Evolutionary conservation across 2,329 filamentous ascomycete species (phyloP), one percentile per base, ranked within the genome.

Genomic region (Colletotrichum sp.): DNA sequence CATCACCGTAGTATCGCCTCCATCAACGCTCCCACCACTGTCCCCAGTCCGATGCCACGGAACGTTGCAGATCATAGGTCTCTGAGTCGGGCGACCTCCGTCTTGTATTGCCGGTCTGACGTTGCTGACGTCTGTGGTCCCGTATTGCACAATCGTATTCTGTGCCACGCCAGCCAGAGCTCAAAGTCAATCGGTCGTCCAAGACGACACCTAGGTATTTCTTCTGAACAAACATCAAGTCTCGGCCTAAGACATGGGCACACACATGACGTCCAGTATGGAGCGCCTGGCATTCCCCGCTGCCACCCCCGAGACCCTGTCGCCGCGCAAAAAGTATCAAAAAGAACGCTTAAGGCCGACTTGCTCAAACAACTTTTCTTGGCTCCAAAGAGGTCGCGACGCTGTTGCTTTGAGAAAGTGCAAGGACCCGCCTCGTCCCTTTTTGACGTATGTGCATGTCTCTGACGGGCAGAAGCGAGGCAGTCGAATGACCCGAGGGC

Each of bases 211-310:
- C 36, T 62, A 39, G 36, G 36, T 39, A 39, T 73, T 60, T 59
- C 74, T 76, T 69, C 44, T 73, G 36, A 71, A 30, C 57, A 65
- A 76, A 73, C 57, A 68, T 49, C 16, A 52, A 44, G 64, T 74
- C 70, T 64, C 65, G n/a, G 36, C 24, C 60, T 69, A 71, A 73
- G 69, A 76, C 73, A 76, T 69, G 57, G 49, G n/a, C 49, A 49
- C 68, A 49, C 68, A 66, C 67, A 75, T 71, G 67, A 76, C 55
- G 32, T 72, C 18, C 69, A 32, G 39, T 67, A 21, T 12, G 26
- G 34, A 34, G 39, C 30, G 8, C 18, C 55, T 72, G 39, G 26
- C 57, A 57, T 64, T 59, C 34, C 26, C 28, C 21, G 49, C 18
- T 21, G 39, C 64, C 63, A n/a, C 69, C 44, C 18, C 44, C 62